These are phyloP conservation scores for Asterophora lycoperdoides DNA, from an alignment of 768 basidiomycete genomes.

Conservation along the genomic window DNA sequence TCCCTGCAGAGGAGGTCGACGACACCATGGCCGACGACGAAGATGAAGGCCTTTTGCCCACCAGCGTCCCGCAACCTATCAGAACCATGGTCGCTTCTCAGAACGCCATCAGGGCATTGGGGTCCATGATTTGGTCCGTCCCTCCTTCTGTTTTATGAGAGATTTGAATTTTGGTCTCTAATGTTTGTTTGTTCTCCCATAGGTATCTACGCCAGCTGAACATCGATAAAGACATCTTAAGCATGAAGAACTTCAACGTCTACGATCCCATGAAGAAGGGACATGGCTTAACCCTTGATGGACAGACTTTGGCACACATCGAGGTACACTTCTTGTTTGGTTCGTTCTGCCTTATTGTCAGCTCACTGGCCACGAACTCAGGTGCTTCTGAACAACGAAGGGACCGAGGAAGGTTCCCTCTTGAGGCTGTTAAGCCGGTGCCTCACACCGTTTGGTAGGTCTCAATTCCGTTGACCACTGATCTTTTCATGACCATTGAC, in stretches of 20 bases:
- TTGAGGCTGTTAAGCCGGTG: conserved; percentile 79
- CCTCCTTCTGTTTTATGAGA: neutral
- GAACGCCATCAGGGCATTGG: conserved; percentile 78
- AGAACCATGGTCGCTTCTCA: conserved; percentile 62
- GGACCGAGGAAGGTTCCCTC: conserved; percentile 87
- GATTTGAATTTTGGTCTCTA: too few relatives aligned
- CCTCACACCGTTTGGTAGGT: conserved; percentile 84
- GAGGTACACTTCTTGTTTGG: conserved; percentile 51
- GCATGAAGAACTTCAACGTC: conserved; percentile 96
- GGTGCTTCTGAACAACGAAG: conserved; percentile 91
- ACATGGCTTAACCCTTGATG: conserved; percentile 83
- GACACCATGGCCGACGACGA: conserved; percentile 43
- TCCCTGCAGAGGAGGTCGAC: conserved; percentile 42
- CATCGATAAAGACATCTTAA: conserved; percentile 91
- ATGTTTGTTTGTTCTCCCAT: neutral
- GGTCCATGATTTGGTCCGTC: conserved; percentile 83
- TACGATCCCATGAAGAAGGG: conserved; percentile 94
- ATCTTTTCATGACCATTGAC: conserved; percentile 1
- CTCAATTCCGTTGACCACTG: neutral
- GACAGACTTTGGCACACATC: conserved; percentile 91
- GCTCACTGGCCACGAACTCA: conserved; percentile 19
- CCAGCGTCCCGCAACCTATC: conserved; percentile 65
- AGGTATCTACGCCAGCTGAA: conserved; percentile 91
- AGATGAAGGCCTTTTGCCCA: conserved; percentile 34
- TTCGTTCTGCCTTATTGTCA: neutral